phyloP scores from a whole-genome alignment of 768 basidiomycete species.

The Strobilomyces echinocephalus region DNA sequence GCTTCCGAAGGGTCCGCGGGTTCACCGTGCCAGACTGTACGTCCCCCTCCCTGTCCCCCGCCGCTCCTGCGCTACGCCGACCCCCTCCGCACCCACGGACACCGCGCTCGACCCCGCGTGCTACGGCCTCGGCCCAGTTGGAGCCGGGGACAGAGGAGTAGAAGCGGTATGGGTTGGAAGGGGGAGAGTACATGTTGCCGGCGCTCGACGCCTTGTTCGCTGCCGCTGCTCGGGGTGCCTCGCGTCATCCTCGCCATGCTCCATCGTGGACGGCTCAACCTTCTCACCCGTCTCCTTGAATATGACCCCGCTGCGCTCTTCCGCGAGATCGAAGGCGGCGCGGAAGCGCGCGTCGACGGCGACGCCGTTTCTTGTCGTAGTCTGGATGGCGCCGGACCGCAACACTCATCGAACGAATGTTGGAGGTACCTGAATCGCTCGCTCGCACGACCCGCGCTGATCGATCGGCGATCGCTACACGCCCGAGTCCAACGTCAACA shows the following conservation, averaged over 20 bases:
- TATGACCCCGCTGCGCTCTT: conserved; percentile 68
- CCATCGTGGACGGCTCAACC: conserved; percentile 81
- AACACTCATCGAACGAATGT: conserved; percentile 87
- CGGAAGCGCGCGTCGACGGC: conserved; percentile 56
- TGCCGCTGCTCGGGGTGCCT: conserved; percentile 54
- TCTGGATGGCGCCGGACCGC: too few species aligned
- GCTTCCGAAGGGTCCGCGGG: conserved; percentile 60
- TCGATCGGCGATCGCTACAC: conserved; percentile 57
- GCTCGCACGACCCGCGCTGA: neutral
- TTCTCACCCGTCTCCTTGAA: conserved; percentile 73
- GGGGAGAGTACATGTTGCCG: conserved; percentile 90
- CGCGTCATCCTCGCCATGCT: conserved; percentile 82
- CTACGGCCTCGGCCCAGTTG: conserved; percentile 76
- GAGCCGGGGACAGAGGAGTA: too few species aligned
- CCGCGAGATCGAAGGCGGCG: conserved; percentile 81
- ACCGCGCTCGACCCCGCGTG: conserved; percentile 76
- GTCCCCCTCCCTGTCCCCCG: conserved; percentile 19
- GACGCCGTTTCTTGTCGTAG: conserved; percentile 56
- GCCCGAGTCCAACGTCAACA: conserved; percentile 33
- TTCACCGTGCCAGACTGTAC: conserved; percentile 71
- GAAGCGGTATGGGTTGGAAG: conserved; percentile 85
- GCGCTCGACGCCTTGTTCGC: conserved; percentile 76
- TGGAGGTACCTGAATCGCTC: conserved; percentile 56
- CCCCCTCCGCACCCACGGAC: conserved; percentile 78
- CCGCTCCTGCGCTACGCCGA: conserved; percentile 85